Percentiles rank a stretch among this genome's conserved stretches.
These are phyloP conservation scores for Coemansia sp. DNA, from an alignment of 192 early-diverging fungal species.

Conservation along the genomic window DNA sequence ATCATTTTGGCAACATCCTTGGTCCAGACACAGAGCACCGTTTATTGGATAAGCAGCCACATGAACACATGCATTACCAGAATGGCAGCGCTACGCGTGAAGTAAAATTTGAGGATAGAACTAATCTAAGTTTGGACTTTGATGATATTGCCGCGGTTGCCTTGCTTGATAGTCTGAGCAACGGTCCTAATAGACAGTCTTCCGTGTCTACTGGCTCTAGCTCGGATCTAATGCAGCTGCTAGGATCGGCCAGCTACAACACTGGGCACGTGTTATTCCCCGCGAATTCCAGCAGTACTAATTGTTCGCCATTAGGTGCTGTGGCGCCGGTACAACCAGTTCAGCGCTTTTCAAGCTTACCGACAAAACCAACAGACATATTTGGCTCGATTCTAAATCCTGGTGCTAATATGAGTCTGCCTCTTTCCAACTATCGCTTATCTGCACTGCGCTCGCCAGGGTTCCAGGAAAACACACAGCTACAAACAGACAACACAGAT, in stretches of 20 bases:
- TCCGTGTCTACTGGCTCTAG: neutral
- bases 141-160: conserved; percentile 53
- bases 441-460: conserved; percentile 22
- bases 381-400: neutral
- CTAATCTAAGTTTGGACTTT: conserved; percentile 19
- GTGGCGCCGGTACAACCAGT: neutral
- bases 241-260: neutral
- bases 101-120: neutral
- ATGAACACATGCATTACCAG: neutral
- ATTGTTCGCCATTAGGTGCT: neutral
- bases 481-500: neutral
- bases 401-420: neutral
- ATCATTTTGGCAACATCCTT: conserved; percentile 6
- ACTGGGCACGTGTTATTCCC: neutral
- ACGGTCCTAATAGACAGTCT: conserved; percentile 2
- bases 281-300: neutral
- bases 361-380: neutral
- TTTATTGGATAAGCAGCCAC: neutral
- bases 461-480: neutral
- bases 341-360: conserved; percentile 4
- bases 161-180: conserved; percentile 46
- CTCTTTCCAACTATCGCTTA: conserved; percentile 37
- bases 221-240: conserved; percentile 8
- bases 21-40: neutral
- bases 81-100: neutral